These are phyloP conservation scores for Xerophyta viscosa DNA, from an alignment of 106 monocot genomes.

Conservation along the genomic window DNA sequence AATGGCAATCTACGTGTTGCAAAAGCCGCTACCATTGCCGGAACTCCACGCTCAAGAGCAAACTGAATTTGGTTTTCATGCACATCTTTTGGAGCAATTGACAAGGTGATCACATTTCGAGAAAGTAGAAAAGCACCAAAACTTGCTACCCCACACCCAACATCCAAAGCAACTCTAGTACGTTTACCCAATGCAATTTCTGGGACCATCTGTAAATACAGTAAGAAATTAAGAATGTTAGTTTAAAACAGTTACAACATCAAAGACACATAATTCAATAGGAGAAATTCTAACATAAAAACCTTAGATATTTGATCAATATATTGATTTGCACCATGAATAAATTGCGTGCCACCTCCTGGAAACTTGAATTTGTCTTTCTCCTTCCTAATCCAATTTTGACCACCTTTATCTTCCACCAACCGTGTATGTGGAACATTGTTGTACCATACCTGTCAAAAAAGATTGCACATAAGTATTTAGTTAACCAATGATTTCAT, in stretches of 20 bases:
- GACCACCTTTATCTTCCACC: constrained; percentile 87
- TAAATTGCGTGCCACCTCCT: constrained; percentile 87
- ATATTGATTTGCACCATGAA: constrained; percentile 82
- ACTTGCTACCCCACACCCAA: constrained; percentile 95
- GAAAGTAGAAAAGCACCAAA: constrained; percentile 84
- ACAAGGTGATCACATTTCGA: constrained; percentile 70
- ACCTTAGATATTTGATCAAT: constrained; percentile 76
- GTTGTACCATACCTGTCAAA: constrained; percentile 77
- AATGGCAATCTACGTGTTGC: constrained; percentile 65
- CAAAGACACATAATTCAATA: neutral
- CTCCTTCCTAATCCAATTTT: constrained; percentile 75
- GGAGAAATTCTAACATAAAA: constrained; percentile 3
- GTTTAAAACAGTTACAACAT: neutral
- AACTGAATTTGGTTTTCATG: constrained; percentile 97
- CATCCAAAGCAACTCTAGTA: constrained; percentile 70
- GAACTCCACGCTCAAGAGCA: constrained; percentile 94
- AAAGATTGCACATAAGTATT: too few relatives aligned
- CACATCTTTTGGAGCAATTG: constrained; percentile 89
- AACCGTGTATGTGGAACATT: constrained; percentile 83
- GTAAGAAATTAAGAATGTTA: neutral
- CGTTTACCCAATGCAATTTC: constrained; percentile 70
- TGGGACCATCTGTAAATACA: constrained; percentile 71
- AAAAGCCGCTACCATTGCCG: constrained; percentile 91
- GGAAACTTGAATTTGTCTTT: constrained; percentile 89
- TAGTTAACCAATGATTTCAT: neutral